Evolutionary conservation across 2,329 filamentous ascomycete species (phyloP), one percentile per base, ranked within the genome.

Genomic region (Scolecobasidium constrictum): DNA sequence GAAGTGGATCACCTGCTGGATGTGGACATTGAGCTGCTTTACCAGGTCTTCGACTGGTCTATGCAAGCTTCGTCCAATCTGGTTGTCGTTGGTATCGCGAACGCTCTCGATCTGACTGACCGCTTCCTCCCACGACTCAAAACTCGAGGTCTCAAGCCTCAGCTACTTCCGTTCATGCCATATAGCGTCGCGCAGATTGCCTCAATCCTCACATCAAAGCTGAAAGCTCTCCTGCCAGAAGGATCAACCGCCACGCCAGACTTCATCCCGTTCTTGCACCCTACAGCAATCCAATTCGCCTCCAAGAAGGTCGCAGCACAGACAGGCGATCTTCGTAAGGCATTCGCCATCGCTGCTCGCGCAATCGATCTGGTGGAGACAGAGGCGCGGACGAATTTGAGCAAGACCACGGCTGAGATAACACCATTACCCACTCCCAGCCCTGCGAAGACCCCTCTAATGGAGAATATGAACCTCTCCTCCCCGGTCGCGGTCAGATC

Each of bases 11-110:
- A 94, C 56, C 79, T 98, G 39, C 71, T 98, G 33, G 90, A 85
- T 2, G 71, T 94, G 49, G 90, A 95, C 52, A 68, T 92, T 46
- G 86, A 93, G 52, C 82, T 92, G 43, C 69, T 98, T 12, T 95
- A 96, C 64, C 83, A 79, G 48, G 70, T 98, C n/a, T 95, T 98
- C 52, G 88, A 95, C 58, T 96, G 90, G 88, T 93, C 92, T 1
- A 68, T 98, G 54, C 77, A 86, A 48, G 79, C 79, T 49, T 75
- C 77, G 2, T 95, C 92, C 0, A 78, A 77, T 16, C 77, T 98
- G 4, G 69, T 92, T 26, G 69, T 98, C 15, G 76, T 98, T 39
- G 92, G 92, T 38, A 94, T 98, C 55, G 92, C 92, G 52, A 98
- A 98, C 56, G 92, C 92, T 3, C 71, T 98, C 42, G 92, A 98